Percentiles rank a stretch among this genome's conserved stretches.
These are phyloP conservation scores for Scortechinia acanthostroma DNA, from an alignment of 2,329 filamentous ascomycete species.

Conservation along the genomic window DNA sequence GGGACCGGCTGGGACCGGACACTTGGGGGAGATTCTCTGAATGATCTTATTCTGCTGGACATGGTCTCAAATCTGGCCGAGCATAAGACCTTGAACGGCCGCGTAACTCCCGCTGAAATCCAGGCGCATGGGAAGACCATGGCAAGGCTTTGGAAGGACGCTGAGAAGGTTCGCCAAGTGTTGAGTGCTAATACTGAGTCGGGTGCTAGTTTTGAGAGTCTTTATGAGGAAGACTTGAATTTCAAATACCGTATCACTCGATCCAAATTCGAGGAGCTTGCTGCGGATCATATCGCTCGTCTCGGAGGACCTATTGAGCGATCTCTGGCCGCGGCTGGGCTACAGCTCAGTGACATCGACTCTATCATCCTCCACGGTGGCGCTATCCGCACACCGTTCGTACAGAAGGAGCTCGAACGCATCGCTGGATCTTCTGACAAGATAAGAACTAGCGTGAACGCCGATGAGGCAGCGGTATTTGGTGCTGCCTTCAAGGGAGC, in stretches of 20 bases:
- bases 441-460: slow-evolving; percentile 88
- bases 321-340: slow-evolving; percentile 66
- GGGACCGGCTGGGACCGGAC: slow-evolving; percentile 83
- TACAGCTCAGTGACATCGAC: slow-evolving; percentile 71
- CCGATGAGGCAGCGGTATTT: slow-evolving; percentile 92
- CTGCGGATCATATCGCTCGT: slow-evolving; percentile 59
- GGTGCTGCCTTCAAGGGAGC: slow-evolving; percentile 92
- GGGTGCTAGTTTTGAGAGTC: slow-evolving; percentile 72
- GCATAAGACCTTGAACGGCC: slow-evolving; percentile 57
- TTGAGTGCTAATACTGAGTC: slow-evolving; percentile 88
- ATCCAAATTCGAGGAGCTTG: slow-evolving; percentile 73
- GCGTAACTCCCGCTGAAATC: slow-evolving; percentile 55
- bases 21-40: slow-evolving; percentile 83
- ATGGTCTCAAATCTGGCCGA: slow-evolving; percentile 76
- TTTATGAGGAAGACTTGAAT: slow-evolving; percentile 78
- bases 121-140: slow-evolving; percentile 74
- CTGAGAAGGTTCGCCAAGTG: slow-evolving; percentile 78
- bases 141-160: slow-evolving; percentile 87
- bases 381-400: slow-evolving; percentile 82
- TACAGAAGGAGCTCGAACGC: slow-evolving; percentile 80
- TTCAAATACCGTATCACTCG: slow-evolving; percentile 86
- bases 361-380: slow-evolving; percentile 92
- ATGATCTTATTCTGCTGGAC: slow-evolving; percentile 79
- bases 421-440: slow-evolving; percentile 68
- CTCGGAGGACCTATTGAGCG: slow-evolving; percentile 65